Percentiles rank a stretch among this genome's conserved stretches.
phyloP scores from a whole-genome alignment of 2,329 filamentous ascomycete genomes.

The Pseudocercospora fuligena region DNA sequence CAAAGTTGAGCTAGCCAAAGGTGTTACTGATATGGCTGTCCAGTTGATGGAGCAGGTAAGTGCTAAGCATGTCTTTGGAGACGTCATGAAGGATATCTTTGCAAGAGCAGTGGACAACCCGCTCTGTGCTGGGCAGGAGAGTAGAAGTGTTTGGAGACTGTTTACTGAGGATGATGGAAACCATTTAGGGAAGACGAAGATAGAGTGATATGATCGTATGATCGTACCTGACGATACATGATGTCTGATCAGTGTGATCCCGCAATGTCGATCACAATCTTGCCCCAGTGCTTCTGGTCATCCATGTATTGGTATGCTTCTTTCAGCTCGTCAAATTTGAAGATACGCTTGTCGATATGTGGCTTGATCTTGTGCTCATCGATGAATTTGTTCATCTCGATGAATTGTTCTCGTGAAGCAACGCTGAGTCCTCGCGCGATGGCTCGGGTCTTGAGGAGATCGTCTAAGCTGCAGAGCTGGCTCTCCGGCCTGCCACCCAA shows the following conservation, averaged over 20 bases:
- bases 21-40: conserved; percentile 42
- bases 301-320: conserved; percentile 54
- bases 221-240: too few species aligned
- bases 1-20: conserved; percentile 42
- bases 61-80: conserved; percentile 38
- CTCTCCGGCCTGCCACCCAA: conserved; percentile 53
- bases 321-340: conserved; percentile 55
- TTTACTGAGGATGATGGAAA: conserved; percentile 8
- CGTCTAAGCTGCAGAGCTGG: conserved; percentile 56
- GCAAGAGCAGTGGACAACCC: conserved; percentile 14
- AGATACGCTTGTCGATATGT: conserved; percentile 62
- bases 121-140: conserved; percentile 13
- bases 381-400: conserved; percentile 64
- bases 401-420: conserved; percentile 59
- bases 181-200: conserved; percentile 11
- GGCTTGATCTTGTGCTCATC: conserved; percentile 63
- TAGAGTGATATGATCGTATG: too few species aligned
- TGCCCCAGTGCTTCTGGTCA: conserved; percentile 54
- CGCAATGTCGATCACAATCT: conserved; percentile 40
- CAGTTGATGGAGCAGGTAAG: conserved; percentile 43
- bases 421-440: conserved; percentile 63
- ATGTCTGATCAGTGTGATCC: conserved; percentile 12
- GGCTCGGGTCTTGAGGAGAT: conserved; percentile 54
- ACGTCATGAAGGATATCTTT: conserved; percentile 19
- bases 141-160: conserved; percentile 16